Base-by-base conservation (phyloP, 768 basidiomycete species). In the Phanerodontia chrysosporium region DNA sequence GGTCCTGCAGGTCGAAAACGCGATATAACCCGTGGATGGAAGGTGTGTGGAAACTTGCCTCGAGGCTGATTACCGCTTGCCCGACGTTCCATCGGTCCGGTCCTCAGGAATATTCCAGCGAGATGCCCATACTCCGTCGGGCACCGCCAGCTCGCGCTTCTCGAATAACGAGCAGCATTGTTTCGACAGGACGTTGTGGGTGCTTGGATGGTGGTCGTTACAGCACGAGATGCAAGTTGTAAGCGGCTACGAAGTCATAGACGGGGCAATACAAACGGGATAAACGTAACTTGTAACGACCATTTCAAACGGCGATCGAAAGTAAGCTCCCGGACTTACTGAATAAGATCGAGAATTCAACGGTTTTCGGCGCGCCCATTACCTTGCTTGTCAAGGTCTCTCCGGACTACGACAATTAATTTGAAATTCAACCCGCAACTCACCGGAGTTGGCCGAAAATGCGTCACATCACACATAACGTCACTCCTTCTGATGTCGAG, bases 21-120 rank as follows among this genome's bases (percentile, higher is more conserved):
- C 55, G 60, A 57, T 57, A 53, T 49, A 57, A 32, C 55, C 55
- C 60, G 29, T 48, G 60, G 55, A 57, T 49, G 60, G 60, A 60
- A 66, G 63, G 62, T 30, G 60, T 48, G 51, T 49, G 60, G 60
- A 60, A 66, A 62, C 60, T 59, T 65, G 73, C 73, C 73, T 74
- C 71, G 73, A 76, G 74, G 75, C 71, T 63, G 64, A 66, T 63
- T 67, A 69, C 66, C 68, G 66, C 67, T 61, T 60, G 58, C 27
- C 10, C 27, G 25, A 27, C 22, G 21, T 24, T 56, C 45, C 30
- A 30, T 57, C 60, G 60, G 60, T 57, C 60, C 60, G 59, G 45
- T 49, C 46, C 24, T 53, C 28, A 36, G 36, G 30, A 39, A 42
- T 36, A 29, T 30, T 51, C 28, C 30, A 21, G 49, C n/a, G 29